A percentile compares a stretch with the other conserved stretches of the same genome.
These are phyloP conservation scores for Aureobasidium mangrovei DNA, from an alignment of 2,329 filamentous ascomycete genomes.

Conservation along the genomic window DNA sequence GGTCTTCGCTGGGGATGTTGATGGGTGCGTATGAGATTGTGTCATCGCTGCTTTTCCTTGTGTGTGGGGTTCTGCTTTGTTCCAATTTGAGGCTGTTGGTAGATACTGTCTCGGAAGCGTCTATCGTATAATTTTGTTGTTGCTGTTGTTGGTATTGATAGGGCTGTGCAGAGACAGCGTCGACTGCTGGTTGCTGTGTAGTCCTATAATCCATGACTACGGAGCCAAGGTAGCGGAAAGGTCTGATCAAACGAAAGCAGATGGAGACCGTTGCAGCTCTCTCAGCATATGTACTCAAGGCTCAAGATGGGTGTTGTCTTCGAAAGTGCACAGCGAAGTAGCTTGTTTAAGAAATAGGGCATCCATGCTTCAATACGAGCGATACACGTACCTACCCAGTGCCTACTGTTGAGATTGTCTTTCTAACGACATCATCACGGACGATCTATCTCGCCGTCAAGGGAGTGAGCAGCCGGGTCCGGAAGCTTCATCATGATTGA, in stretches of 20 bases:
- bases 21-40: neutral
- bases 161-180: neutral
- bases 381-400: neutral
- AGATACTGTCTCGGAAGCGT: neutral
- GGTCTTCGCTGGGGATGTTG: conserved; percentile 1
- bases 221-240: neutral
- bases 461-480: neutral
- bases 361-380: neutral
- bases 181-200: neutral
- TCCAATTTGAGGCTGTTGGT: neutral
- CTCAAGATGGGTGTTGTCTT: neutral
- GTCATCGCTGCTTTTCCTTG: neutral
- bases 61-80: neutral
- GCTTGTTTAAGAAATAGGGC: neutral
- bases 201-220: conserved; percentile 5
- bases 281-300: neutral
- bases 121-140: neutral
- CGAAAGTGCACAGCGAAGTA: neutral
- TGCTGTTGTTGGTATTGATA: neutral
- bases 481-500: neutral
- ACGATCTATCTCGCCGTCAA: neutral
- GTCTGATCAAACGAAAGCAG: neutral
- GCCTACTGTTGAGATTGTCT: neutral
- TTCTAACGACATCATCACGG: conserved; percentile 9
- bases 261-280: neutral